Base-by-base conservation (phyloP, 1,284 basidiomycete genomes). In the Melampsora medusae region DNA sequence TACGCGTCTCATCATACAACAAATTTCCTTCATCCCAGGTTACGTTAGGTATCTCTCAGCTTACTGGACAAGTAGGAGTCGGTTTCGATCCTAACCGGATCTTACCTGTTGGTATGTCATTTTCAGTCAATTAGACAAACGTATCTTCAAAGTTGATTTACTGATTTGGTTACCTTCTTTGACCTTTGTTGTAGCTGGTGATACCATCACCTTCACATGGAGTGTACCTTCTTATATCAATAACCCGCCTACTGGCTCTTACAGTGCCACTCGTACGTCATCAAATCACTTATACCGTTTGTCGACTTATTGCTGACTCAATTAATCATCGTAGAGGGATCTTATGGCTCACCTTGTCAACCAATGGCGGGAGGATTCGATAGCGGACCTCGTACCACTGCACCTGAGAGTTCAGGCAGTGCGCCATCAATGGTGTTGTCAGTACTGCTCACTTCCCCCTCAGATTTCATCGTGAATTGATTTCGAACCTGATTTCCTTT, bases 41-140 rank as follows among this genome's bases (percentile, higher is more conserved):
- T 25, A 73, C 70, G 31, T 48, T 73, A 25, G 70, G 70, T 46
- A 73, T 73, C 49, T 73, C 70, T 33, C 70, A 73, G 56, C 33
- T 73, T 48, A 73, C 61, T n/a, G 70, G 70, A 49, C 70, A 73
- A 73, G 70, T 73, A 17, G 70, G 70, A 22, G 53, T 60, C 28
- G 70, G 70, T 14, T 64, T 73, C n/a, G 70, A 73, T 53, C 70
- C 70, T 33, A 73, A 73, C 49, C 60, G 70, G 16, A 73, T 73
- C 33, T 61, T 73, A 17, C 70, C 70, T 22, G 9, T 48, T 49
- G 70, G 70, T 73, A 12, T 31, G 70, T 62, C 33, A 42, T 31
- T 69, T 28, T 56, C 22, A 33, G 49, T 33, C 16, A n/a, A 59
- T 31, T 16, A 22, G 31, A 59, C 53, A n/a, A 56, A n/a, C 9